A percentile compares a stretch with the other conserved stretches of the same genome.
Evolutionary conservation across 345 rosid genomes (phyloP).

Genomic region (Camelina hispida): DNA sequence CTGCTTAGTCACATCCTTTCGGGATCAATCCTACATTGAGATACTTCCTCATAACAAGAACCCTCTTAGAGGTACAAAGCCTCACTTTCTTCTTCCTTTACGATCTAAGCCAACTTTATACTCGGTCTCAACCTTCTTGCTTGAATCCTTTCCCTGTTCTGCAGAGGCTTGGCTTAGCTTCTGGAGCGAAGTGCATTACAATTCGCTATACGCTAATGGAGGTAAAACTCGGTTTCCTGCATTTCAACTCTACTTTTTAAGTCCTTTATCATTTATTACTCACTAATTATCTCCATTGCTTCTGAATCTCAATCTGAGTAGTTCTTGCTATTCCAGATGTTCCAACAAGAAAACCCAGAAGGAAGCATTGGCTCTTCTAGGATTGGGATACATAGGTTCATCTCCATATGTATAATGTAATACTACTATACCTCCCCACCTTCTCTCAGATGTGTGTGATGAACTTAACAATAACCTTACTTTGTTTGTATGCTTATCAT

Average conservation of each 20-base stretch:
- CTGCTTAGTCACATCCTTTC: constrained; percentile 87
- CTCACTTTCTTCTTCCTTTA: constrained; percentile 24
- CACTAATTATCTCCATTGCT: constrained; percentile 6
- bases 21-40: constrained; percentile 81
- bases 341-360: constrained; percentile 66
- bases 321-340: constrained; percentile 62
- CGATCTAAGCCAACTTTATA: neutral
- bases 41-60: constrained; percentile 72
- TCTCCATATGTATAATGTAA: constrained; percentile 17
- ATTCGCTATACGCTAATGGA: constrained; percentile 82
- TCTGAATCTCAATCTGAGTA: constrained; percentile 33
- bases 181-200: constrained; percentile 98
- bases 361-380: constrained; percentile 84
- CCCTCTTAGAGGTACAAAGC: constrained; percentile 67
- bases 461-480: constrained; percentile 18
- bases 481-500: constrained; percentile 27
- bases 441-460: constrained; percentile 23
- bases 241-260: neutral
- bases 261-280: neutral
- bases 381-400: constrained; percentile 18
- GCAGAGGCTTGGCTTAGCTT: constrained; percentile 81
- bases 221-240: constrained; percentile 50
- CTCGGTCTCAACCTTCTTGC: neutral
- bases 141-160: neutral
- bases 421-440: neutral